These are phyloP conservation scores for Flaveria robusta DNA, from an alignment of 129 eudicot species.

Conservation along the genomic window DNA sequence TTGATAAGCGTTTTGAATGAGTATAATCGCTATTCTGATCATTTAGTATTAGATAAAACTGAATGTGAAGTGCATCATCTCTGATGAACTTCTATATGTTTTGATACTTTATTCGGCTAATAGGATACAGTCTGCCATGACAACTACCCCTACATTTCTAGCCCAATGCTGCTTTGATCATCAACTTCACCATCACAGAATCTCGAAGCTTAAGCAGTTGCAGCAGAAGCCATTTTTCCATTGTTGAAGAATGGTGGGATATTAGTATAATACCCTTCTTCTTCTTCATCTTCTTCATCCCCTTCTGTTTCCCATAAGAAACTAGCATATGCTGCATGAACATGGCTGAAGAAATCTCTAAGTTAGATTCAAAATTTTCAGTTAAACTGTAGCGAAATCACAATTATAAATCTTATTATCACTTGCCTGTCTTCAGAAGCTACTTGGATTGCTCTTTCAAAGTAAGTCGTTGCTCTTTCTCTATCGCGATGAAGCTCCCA, in stretches of 20 bases:
- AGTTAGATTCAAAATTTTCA: background rate
- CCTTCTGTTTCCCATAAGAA: constrained; percentile 80
- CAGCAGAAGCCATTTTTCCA: constrained; percentile 52
- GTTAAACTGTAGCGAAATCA: background rate
- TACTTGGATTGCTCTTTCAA: constrained; percentile 73
- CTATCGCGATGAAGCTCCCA: constrained; percentile 76
- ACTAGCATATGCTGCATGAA: constrained; percentile 87
- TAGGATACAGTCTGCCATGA: too few relatives aligned
- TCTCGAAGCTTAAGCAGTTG: constrained; percentile 40
- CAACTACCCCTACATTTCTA: constrained; percentile 9
- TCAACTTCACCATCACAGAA: constrained; percentile 22
- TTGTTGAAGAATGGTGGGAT: constrained; percentile 33
- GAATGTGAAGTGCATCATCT: too few relatives aligned
- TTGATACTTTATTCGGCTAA: background rate
- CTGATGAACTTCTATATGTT: background rate
- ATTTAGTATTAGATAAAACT: too few relatives aligned
- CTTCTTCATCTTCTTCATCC: constrained; percentile 48
- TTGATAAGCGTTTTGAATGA: too few relatives aligned
- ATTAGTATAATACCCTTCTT: constrained; percentile 28
- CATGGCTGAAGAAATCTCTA: constrained; percentile 51
- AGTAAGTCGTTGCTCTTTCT: constrained; percentile 65
- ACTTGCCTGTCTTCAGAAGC: constrained; percentile 69
- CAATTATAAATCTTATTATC: background rate
- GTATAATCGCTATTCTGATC: too few relatives aligned
- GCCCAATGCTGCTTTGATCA: background rate